Evolutionary conservation across 83 land plant species (phyloP).

Genomic region (Picea engelmannii): DNA sequence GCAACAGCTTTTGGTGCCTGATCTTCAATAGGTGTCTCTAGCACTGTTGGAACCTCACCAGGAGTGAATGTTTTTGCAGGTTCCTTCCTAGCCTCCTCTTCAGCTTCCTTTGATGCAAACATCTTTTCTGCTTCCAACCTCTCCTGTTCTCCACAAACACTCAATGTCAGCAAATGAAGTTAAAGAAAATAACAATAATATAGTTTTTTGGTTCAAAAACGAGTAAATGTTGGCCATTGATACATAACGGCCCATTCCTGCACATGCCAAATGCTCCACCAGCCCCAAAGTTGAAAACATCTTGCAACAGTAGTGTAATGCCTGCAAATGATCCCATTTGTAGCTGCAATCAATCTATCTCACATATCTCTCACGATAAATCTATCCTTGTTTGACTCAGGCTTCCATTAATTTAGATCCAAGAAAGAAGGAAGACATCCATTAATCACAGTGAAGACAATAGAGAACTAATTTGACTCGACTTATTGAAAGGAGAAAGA

Average conservation of each 20-base stretch:
- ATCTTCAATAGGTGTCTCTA: constrained; percentile 44
- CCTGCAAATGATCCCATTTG: constrained; percentile 36
- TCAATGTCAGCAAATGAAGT: constrained; percentile 14
- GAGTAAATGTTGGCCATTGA: neutral
- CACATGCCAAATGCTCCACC: constrained; percentile 19
- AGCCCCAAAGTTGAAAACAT: constrained; percentile 6
- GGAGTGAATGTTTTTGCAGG: constrained; percentile 75
- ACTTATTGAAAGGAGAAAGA: neutral
- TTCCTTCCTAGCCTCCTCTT: constrained; percentile 55
- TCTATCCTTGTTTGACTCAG: constrained; percentile 16
- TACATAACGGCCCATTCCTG: constrained; percentile 6
- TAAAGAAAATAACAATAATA: constrained; percentile 1
- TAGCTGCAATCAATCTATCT: constrained; percentile 34
- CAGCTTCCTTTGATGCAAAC: constrained; percentile 77
- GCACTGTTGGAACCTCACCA: constrained; percentile 50
- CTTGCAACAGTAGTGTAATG: constrained; percentile 13
- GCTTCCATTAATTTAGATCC: neutral
- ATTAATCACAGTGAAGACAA: neutral
- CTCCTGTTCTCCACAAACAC: constrained; percentile 57
- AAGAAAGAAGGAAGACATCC: neutral
- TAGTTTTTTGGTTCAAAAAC: constrained; percentile 5
- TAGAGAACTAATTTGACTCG: neutral
- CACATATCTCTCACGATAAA: constrained; percentile 12
- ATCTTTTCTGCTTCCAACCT: constrained; percentile 66
- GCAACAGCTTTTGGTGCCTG: constrained; percentile 51